Conservation (phyloP, 73 alveolate species). For the Stentor roeselii region DNA sequence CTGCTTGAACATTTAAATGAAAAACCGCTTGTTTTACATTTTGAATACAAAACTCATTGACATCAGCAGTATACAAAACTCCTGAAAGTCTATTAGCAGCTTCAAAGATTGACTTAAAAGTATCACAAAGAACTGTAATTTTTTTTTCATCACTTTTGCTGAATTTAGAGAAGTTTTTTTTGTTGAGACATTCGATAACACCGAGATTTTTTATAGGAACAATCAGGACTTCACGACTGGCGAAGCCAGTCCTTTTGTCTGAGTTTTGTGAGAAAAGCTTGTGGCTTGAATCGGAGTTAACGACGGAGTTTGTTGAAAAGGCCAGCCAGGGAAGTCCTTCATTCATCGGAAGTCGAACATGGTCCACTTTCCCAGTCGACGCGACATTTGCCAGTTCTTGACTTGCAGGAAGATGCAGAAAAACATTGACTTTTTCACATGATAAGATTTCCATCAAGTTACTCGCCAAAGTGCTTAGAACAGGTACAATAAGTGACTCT, state of each 20-base stretch:
- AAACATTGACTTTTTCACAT: slow-evolving; percentile 8
- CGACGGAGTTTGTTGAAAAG: neutral
- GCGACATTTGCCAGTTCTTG: neutral
- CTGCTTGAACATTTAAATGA: neutral
- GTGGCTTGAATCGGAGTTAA: neutral
- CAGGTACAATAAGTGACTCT: neutral
- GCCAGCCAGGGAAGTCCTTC: slow-evolving; percentile 1
- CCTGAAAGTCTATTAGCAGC: neutral
- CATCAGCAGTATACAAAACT: neutral
- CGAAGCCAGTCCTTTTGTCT: neutral
- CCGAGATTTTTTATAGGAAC: slow-evolving; percentile 2
- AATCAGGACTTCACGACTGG: neutral
- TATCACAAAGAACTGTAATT: neutral
- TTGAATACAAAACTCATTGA: slow-evolving; percentile 15
- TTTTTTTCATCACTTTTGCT: slow-evolving; percentile 11
- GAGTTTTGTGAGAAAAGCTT: neutral
- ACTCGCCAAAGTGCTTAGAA: neutral
- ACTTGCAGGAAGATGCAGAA: neutral
- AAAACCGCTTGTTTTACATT: neutral
- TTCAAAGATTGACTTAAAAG: neutral
- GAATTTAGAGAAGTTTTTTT: neutral
- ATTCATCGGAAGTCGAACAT: neutral
- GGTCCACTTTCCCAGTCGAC: neutral
- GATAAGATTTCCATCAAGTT: neutral
- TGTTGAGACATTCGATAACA: neutral